Evolutionary conservation across 345 rosid genomes (phyloP), one percentile per base, ranked within the genome.

Genomic region (Salix suchowensis): DNA sequence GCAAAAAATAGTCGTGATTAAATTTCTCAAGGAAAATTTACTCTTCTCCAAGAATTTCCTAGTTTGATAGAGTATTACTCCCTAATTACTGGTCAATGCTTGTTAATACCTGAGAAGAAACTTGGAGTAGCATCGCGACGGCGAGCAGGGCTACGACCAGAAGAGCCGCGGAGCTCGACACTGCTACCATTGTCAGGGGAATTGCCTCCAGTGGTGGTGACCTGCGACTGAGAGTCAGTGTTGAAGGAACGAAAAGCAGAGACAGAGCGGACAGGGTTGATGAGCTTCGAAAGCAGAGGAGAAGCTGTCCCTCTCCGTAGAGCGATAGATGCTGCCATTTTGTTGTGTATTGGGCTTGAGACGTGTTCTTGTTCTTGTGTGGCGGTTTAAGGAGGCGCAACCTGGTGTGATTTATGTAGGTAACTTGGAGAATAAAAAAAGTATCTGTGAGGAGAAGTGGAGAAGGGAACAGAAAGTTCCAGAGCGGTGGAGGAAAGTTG

Each of bases 321-420:
- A 44, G 82, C 85, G 36, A 77, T 67, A 2, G 80, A 61, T 2
- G 85, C 82, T 18, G 89, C 87, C 91, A 87, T 90, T 39, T 46
- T 26, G 21, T 50, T 74, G 0, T 34, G 37, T 34, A 34, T 48
- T 28, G 2, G 55, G 7, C 60, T 7, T 0, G 10, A 54, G 12
- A 54, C 0, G 23, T 1, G 60, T 54, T 54, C 11, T 21, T 21
- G 24, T 6, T 21, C 21, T 19, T 2, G 11, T 5, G 39, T 13
- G 39, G 21, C 6, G 44, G 15, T 18, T 64, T 18, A 46, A 30
- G n/a, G 61, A 12, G 26, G 16, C 2, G 14, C 2, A 11, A 7
- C 14, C 58, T 24, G 21, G 21, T 2, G 3, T 26, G 11, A 0
- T 21, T 21, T 34, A 30, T 68, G 61, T 46, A 36, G 19, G n/a